phyloP scores from a whole-genome alignment of 257 asterid species.

The Parsonsia alboflavescens region DNA sequence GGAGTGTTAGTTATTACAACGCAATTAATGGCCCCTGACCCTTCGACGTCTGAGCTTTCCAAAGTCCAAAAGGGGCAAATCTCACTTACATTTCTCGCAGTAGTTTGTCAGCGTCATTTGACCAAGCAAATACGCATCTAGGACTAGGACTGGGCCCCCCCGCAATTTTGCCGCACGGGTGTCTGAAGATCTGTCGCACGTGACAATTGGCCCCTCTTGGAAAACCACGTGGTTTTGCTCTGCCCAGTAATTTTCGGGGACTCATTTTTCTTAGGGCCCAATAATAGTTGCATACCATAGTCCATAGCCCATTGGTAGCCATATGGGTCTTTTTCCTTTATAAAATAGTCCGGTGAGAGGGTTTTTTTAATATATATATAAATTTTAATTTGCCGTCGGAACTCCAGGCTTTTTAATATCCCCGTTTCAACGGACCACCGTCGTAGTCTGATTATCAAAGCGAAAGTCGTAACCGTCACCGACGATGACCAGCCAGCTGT shows the following conservation, averaged over 20 bases:
- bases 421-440: background rate
- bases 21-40: background rate
- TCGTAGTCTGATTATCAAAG: background rate
- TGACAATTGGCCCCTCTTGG: background rate
- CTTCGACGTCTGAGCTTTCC: background rate
- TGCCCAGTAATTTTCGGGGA: constrained; percentile 4
- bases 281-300: background rate
- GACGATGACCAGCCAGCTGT: constrained; percentile 41
- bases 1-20: no score
- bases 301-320: background rate
- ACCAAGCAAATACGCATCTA: background rate
- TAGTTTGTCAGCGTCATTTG: constrained; percentile 11
- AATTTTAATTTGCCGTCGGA: no score
- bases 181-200: constrained; percentile 4
- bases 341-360: background rate
- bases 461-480: constrained; percentile 13
- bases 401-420: background rate
- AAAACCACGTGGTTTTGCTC: constrained; percentile 7
- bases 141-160: background rate
- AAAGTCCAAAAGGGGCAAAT: constrained; percentile 5
- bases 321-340: background rate
- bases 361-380: no score
- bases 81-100: background rate
- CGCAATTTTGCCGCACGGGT: constrained; percentile 6
- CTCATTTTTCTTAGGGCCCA: background rate